Evolutionary conservation across 163 green algal genomes (phyloP).

Genomic region (Smithsoniella earleae): DNA sequence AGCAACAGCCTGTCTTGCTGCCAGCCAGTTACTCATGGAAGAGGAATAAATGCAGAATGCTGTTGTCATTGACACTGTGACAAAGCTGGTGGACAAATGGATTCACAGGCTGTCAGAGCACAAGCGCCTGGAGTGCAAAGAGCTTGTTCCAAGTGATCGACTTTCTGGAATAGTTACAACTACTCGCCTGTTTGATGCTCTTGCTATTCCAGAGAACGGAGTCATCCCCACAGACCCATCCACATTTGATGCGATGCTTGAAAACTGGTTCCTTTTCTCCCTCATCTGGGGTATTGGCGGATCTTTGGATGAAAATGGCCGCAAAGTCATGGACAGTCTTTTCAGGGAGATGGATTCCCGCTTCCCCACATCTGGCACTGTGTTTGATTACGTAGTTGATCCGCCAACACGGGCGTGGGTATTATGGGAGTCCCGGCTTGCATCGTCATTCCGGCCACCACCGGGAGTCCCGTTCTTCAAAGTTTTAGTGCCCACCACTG

Average conservation of each 20-base stretch:
- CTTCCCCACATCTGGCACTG: constrained; percentile 58
- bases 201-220: constrained; percentile 57
- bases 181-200: constrained; percentile 62
- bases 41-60: constrained; percentile 32
- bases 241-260: constrained; percentile 42
- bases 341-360: constrained; percentile 46
- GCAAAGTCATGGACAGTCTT: constrained; percentile 57
- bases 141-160: constrained; percentile 62
- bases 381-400: constrained; percentile 78
- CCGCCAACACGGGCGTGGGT: constrained; percentile 51
- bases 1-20: too few species aligned
- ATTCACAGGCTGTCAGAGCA: constrained; percentile 61
- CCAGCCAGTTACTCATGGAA: too few species aligned
- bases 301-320: constrained; percentile 55
- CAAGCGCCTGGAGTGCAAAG: constrained; percentile 61
- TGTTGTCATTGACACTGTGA: constrained; percentile 43
- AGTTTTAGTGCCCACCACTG: constrained; percentile 51
- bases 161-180: constrained; percentile 57
- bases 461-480: constrained; percentile 65
- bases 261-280: constrained; percentile 70
- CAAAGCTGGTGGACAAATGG: constrained; percentile 64
- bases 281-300: constrained; percentile 74
- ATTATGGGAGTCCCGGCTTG: constrained; percentile 64
- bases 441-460: constrained; percentile 48
- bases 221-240: constrained; percentile 40